These are phyloP conservation scores for Cynanchum wilfordii DNA, from an alignment of 257 asterid species.

Conservation along the genomic window DNA sequence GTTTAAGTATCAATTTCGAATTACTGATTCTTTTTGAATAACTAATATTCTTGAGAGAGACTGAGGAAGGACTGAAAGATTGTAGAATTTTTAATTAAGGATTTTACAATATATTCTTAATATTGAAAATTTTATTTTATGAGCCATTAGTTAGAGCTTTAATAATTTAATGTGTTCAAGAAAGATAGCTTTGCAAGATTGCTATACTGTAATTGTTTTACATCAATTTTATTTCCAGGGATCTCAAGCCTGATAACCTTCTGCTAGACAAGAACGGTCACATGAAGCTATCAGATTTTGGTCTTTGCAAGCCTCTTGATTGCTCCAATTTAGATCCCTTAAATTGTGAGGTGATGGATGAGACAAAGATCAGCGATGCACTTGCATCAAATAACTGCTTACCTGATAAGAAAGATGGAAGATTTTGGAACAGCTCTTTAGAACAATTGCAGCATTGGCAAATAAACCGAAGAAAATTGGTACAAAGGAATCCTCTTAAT, in stretches of 20 bases:
- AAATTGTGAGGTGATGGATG: conserved; percentile 64
- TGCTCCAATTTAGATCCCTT: conserved; percentile 66
- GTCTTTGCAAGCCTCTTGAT: conserved; percentile 69
- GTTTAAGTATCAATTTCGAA: not conserved
- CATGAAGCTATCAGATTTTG: conserved; percentile 69
- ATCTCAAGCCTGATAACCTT: conserved; percentile 80
- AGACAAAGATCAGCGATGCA: conserved; percentile 47
- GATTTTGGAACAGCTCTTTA: conserved; percentile 67
- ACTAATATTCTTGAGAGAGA: too few species aligned
- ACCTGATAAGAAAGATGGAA: conserved; percentile 48
- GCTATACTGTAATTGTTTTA: too few species aligned
- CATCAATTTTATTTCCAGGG: conserved; percentile 34
- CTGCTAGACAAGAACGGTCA: conserved; percentile 68
- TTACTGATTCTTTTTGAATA: not conserved
- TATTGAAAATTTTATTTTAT: too few species aligned
- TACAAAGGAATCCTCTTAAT: conserved; percentile 12
- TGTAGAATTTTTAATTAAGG: too few species aligned
- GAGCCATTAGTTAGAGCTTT: too few species aligned
- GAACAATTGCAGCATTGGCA: conserved; percentile 96
- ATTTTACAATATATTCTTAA: too few species aligned
- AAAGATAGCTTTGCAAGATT: too few species aligned
- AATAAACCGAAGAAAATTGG: conserved; percentile 78
- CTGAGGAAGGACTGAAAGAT: too few species aligned
- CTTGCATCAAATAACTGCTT: conserved; percentile 48
- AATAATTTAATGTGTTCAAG: too few species aligned